These are phyloP conservation scores for Agaricus blazei DNA, from an alignment of 768 basidiomycete genomes.

Conservation along the genomic window DNA sequence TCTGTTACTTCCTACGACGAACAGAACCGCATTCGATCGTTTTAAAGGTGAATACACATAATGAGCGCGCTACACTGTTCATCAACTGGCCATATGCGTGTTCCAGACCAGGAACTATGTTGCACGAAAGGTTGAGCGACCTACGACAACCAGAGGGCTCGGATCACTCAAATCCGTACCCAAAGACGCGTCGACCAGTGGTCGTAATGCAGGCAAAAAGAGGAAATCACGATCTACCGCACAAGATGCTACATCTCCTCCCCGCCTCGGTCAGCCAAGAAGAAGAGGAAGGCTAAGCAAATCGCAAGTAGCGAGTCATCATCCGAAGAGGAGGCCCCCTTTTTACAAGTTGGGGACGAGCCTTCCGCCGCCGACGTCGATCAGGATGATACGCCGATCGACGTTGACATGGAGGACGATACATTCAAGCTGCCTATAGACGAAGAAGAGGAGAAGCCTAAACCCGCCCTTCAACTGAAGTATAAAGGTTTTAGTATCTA, in stretches of 20 bases:
- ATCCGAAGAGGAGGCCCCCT: not conserved
- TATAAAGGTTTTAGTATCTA: conserved; percentile 71
- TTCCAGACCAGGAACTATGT: conserved; percentile 35
- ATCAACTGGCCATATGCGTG: not conserved
- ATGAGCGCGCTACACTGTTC: not conserved
- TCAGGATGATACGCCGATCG: conserved; percentile 11
- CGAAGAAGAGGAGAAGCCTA: conserved; percentile 73
- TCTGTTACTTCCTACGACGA: conserved; percentile 84
- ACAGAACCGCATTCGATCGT: conserved; percentile 78
- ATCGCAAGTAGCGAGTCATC: not conserved
- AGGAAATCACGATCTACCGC: not conserved
- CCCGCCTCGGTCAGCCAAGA: conserved; percentile 14
- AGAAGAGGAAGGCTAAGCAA: conserved; percentile 12
- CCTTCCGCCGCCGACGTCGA: not conserved
- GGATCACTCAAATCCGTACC: not conserved
- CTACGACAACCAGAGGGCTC: not conserved
- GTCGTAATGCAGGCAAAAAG: not conserved
- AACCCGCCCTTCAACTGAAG: conserved; percentile 57
- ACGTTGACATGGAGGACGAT: conserved; percentile 4
- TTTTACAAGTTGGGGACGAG: not conserved
- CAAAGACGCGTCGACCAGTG: not conserved
- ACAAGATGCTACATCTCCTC: not conserved
- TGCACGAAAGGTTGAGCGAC: conserved; percentile 16
- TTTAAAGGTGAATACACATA: conserved; percentile 54
- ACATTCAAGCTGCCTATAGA: conserved; percentile 37